A percentile compares a stretch with the other conserved stretches of the same genome.
These are phyloP conservation scores for Cardamine occulta DNA, from an alignment of 345 rosid species.

Conservation along the genomic window DNA sequence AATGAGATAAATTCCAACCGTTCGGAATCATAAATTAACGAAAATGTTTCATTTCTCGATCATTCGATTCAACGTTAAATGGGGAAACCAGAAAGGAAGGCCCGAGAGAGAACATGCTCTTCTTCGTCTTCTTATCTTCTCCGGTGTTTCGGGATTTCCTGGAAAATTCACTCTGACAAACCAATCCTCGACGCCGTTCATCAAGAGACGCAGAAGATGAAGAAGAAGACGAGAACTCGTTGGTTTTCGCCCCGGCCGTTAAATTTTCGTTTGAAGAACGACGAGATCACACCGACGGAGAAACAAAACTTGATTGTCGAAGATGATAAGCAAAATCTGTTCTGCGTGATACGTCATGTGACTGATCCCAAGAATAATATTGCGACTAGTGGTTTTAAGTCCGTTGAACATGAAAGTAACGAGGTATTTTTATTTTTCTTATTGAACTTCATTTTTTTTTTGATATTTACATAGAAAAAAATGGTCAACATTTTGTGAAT, in stretches of 20 bases:
- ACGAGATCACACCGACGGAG: slow-evolving; percentile 43
- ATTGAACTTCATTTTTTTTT: background rate
- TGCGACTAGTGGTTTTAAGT: slow-evolving; percentile 18
- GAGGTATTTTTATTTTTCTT: slow-evolving; percentile 24
- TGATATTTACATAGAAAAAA: background rate
- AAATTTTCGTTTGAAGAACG: slow-evolving; percentile 34
- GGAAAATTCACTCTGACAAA: slow-evolving; percentile 30
- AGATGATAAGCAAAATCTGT: slow-evolving; percentile 16
- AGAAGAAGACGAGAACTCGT: slow-evolving; percentile 19
- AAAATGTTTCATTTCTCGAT: background rate
- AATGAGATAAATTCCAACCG: slow-evolving; percentile 18
- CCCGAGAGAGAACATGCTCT: slow-evolving; percentile 22
- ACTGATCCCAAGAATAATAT: slow-evolving; percentile 2
- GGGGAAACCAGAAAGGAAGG: slow-evolving; percentile 44
- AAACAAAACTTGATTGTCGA: background rate
- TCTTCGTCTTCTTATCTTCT: slow-evolving; percentile 39
- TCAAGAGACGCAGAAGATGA: slow-evolving; percentile 15
- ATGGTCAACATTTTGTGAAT: background rate
- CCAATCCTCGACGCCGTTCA: background rate
- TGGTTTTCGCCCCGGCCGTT: slow-evolving; percentile 36
- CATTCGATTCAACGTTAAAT: slow-evolving; percentile 21
- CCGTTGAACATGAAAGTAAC: slow-evolving; percentile 35
- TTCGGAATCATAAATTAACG: background rate
- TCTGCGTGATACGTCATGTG: slow-evolving; percentile 17
- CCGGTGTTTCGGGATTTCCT: slow-evolving; percentile 54